Evolutionary conservation across 495 filamentous ascomycete genomes (phyloP), one percentile per base, ranked within the genome.

Genomic region (Hypoxylon perforatum): DNA sequence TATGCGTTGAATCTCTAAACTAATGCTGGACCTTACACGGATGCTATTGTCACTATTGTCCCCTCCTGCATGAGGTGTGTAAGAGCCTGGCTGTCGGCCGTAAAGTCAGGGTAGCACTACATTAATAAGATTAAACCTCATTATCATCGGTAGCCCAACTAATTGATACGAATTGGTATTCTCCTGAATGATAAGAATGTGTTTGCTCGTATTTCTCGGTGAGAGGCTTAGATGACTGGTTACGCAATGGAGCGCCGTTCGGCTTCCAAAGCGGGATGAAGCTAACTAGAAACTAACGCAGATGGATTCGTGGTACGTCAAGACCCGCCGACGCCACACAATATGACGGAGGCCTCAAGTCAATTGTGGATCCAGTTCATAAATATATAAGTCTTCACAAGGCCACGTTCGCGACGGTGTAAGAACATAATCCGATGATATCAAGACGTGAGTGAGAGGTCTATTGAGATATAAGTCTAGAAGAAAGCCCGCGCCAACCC

Each of bases 381-480:
- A 28, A 6, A 12, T 15, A 17, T 52, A 61, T 59, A 59, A 52
- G 52, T 6, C 46, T 44, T 22, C 7, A 28, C 14, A 25, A 11
- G 28, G n/a, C 18, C 57, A 17, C 25, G 17, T 4, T 61, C 50
- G 54, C 58, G 25, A 39, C 17, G 3, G 28, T 18, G 23, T 3
- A 28, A n/a, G n/a, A 23, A 18, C 22, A 35, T 3, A 17, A 48
- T 21, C 11, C 38, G 14, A 60, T 10, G n/a, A 30, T 45, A 47
- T 12, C 39, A n/a, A 60, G 49, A 52, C 47, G 36, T 42, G 49
- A 63, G 21, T 46, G 15, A 65, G 23, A 61, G 36, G 30, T 69
- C 61, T 65, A 64, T 69, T 65, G 60, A 57, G 50, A 55, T 41
- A 33, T 33, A 33, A 50, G 39, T 65, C 56, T 69, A 69, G 56